Conservation (phyloP, 257 asterid species). For the Parsonsia alboflavescens region DNA sequence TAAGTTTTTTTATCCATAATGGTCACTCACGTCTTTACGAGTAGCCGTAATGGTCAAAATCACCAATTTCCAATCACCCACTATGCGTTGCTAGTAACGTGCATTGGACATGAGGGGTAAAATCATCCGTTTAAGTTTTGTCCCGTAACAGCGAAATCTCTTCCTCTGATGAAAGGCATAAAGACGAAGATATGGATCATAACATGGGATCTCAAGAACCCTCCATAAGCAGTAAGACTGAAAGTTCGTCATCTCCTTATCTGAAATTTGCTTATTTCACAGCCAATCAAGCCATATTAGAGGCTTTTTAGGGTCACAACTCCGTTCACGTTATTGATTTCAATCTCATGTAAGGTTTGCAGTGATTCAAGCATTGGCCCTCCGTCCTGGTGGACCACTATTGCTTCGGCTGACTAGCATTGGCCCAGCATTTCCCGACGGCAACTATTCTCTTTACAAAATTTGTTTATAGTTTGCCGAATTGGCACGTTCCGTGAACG, state of each 20-base stretch:
- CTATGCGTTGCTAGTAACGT: no score
- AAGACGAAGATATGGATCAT: not conserved
- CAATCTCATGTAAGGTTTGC: conserved; percentile 3
- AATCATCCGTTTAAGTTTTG: no score
- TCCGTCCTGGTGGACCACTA: conserved; percentile 33
- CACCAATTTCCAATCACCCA: no score
- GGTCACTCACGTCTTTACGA: no score
- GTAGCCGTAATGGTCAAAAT: no score
- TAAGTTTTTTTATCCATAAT: no score
- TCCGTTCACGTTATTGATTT: not conserved
- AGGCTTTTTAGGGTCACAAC: not conserved
- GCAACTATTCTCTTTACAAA: conserved; percentile 21
- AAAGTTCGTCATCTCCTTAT: conserved; percentile 14
- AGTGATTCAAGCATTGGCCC: conserved; percentile 14
- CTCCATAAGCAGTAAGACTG: conserved; percentile 16
- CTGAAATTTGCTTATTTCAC: conserved; percentile 27
- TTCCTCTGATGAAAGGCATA: not conserved
- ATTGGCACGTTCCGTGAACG: conserved; percentile 25
- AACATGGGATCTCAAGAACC: conserved; percentile 12
- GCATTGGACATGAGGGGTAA: no score
- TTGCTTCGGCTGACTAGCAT: conserved; percentile 26
- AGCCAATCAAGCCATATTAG: conserved; percentile 4
- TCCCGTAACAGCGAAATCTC: no score
- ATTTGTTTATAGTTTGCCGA: conserved; percentile 23
- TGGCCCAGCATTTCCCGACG: conserved; percentile 27